These are phyloP conservation scores for Lentinula aciculospora DNA, from an alignment of 768 basidiomycete species.

Conservation along the genomic window DNA sequence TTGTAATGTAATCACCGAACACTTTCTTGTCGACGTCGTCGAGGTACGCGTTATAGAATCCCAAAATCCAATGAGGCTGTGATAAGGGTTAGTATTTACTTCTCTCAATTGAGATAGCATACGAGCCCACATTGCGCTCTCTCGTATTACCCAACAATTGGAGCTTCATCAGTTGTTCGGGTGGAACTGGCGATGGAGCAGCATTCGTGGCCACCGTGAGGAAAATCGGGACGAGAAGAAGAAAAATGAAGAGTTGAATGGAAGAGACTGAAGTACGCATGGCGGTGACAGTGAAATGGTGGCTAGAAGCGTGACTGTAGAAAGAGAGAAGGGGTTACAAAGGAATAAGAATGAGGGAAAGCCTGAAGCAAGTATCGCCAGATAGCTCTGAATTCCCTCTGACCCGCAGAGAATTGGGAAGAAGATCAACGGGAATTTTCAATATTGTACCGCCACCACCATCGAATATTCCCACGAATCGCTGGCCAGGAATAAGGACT, in stretches of 20 bases:
- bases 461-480: too few species aligned
- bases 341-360: background rate
- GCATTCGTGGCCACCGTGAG: background rate
- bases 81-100: background rate
- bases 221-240: background rate
- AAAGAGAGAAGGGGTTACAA: too few species aligned
- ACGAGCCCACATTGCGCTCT: background rate
- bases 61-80: background rate
- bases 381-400: background rate
- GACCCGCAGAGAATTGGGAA: background rate
- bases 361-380: background rate
- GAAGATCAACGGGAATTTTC: background rate
- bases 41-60: background rate
- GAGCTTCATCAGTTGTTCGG: background rate
- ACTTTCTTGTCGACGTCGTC: background rate
- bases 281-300: too few species aligned
- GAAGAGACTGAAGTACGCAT: background rate
- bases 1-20: background rate
- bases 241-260: background rate
- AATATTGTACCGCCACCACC: too few species aligned
- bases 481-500: too few species aligned
- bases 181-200: background rate
- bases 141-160: background rate
- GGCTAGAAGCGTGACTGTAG: too few species aligned
- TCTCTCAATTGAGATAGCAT: background rate